These are phyloP conservation scores for Gliomastix tumulicola DNA, from an alignment of 2,329 filamentous ascomycete species.

Conservation along the genomic window DNA sequence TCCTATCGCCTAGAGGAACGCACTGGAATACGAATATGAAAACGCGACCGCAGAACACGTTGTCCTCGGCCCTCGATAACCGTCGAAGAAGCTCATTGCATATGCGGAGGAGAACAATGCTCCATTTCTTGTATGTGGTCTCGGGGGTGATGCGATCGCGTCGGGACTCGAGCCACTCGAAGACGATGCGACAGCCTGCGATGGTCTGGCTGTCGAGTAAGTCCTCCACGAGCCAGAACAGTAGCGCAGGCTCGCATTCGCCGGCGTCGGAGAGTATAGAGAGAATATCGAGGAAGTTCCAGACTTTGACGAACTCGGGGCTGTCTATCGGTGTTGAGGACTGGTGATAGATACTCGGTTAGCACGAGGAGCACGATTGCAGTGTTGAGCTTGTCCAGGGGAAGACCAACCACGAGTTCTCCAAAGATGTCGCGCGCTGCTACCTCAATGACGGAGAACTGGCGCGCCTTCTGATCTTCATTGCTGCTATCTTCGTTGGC, in stretches of 20 bases:
- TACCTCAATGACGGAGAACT: slow-evolving; percentile 72
- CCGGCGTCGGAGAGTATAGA: slow-evolving; percentile 79
- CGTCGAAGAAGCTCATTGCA: slow-evolving; percentile 94
- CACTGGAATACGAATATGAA: slow-evolving; percentile 99
- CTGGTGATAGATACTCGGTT: slow-evolving; percentile 30
- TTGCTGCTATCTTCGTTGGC: slow-evolving; percentile 30
- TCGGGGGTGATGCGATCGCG: slow-evolving; percentile 79
- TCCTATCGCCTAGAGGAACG: slow-evolving; percentile 93
- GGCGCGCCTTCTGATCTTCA: slow-evolving; percentile 28
- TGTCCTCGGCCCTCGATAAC: slow-evolving; percentile 92
- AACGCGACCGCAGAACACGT: slow-evolving; percentile 92
- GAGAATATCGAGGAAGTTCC: slow-evolving; percentile 92
- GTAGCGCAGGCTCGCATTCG: slow-evolving; percentile 68
- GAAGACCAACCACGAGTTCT: slow-evolving; percentile 59
- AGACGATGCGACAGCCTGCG: slow-evolving; percentile 80
- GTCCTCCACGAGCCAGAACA: slow-evolving; percentile 90
- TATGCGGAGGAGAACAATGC: slow-evolving; percentile 80
- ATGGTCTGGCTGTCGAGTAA: slow-evolving; percentile 95
- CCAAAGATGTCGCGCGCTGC: slow-evolving; percentile 79
- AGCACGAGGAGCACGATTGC: slow-evolving; percentile 18
- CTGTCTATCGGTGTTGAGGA: slow-evolving; percentile 69
- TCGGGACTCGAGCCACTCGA: slow-evolving; percentile 91
- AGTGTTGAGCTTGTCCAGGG: slow-evolving; percentile 10
- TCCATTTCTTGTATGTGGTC: slow-evolving; percentile 69
- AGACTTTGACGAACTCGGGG: slow-evolving; percentile 73